These are phyloP conservation scores for Colletotrichum sp. DNA, from an alignment of 2,329 filamentous ascomycete species.

Conservation along the genomic window DNA sequence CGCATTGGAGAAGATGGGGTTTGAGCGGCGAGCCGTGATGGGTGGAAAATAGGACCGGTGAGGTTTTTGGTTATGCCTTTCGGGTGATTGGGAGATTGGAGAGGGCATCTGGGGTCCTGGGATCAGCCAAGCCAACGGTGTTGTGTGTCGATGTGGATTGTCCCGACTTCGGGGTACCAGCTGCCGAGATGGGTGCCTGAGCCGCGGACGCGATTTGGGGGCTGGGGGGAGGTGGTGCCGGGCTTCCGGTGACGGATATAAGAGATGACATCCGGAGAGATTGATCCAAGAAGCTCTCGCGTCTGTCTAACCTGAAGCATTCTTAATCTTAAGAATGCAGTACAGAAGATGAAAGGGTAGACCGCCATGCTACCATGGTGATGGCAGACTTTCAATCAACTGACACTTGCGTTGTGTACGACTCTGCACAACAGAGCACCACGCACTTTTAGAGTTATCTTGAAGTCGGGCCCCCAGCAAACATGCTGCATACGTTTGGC, in stretches of 20 bases:
- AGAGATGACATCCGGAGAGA: not conserved
- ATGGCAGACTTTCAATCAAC: not conserved
- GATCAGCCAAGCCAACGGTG: not conserved
- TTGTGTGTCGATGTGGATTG: not conserved
- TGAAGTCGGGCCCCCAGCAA: not conserved
- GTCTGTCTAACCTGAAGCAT: not conserved
- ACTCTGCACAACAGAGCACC: not conserved
- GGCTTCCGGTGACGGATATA: not conserved
- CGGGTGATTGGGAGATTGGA: slow-evolving; percentile 6
- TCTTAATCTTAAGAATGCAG: not conserved
- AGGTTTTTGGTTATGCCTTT: not conserved
- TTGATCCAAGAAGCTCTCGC: not conserved
- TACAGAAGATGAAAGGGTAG: not conserved
- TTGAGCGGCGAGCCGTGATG: not conserved
- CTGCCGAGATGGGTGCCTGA: not conserved
- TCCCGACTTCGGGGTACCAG: slow-evolving; percentile 1
- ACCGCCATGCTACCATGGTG: not conserved
- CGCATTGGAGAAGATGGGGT: not conserved
- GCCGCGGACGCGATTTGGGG: not conserved
- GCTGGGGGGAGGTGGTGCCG: not conserved
- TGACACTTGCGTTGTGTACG: not conserved
- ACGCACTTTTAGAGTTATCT: not conserved
- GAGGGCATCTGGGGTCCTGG: not conserved
- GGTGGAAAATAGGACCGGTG: not conserved
- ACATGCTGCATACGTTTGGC: not conserved